Evolutionary conservation across 257 asterid genomes (phyloP).

Genomic region (Hygrophila difformis): DNA sequence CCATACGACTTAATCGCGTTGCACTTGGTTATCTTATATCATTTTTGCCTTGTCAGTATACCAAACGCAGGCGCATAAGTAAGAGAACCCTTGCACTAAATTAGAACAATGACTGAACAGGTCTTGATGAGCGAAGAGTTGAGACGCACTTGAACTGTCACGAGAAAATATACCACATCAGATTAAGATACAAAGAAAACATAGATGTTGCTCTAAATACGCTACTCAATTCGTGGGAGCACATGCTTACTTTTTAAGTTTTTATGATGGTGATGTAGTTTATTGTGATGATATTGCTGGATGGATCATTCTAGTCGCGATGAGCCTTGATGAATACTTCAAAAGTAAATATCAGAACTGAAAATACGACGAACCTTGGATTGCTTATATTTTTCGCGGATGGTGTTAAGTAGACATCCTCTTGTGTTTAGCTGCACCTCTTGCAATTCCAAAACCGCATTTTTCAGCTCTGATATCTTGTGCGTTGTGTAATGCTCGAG

Average conservation of each 20-base stretch:
- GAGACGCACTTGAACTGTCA: constrained; percentile 86
- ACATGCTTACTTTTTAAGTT: neutral
- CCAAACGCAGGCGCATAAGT: constrained; percentile 21
- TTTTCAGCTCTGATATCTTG: constrained; percentile 48
- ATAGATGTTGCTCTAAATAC: neutral
- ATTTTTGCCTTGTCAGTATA: constrained; percentile 22
- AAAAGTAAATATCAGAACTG: no score
- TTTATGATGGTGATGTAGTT: neutral
- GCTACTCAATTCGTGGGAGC: no score
- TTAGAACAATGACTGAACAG: constrained; percentile 49
- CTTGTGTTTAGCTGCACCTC: constrained; percentile 55
- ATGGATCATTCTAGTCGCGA: no score
- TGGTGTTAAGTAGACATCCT: constrained; percentile 41
- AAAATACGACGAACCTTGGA: constrained; percentile 41
- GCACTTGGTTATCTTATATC: constrained; percentile 20
- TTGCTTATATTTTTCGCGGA: constrained; percentile 82
- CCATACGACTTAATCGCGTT: constrained; percentile 9
- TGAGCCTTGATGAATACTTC: no score
- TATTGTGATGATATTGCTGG: no score
- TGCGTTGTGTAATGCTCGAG: constrained; percentile 75
- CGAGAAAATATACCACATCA: constrained; percentile 2
- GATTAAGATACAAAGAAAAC: neutral
- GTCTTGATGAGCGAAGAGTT: constrained; percentile 33
- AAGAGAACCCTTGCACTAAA: constrained; percentile 20
- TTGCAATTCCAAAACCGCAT: constrained; percentile 53